phyloP scores from a whole-genome alignment of 305 asterid genomes.

The Solanum hybrid region DNA sequence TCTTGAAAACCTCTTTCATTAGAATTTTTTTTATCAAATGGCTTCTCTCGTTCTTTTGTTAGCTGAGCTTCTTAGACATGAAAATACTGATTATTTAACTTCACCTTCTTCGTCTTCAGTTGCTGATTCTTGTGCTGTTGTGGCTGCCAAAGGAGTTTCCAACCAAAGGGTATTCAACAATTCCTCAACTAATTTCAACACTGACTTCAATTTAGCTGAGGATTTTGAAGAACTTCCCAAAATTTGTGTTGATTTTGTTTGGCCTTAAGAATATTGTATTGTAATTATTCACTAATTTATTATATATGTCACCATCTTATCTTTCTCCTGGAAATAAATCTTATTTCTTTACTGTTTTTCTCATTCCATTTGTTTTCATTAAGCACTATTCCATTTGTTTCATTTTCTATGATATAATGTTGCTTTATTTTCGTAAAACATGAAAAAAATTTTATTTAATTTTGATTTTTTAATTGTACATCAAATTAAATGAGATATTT shows the following conservation, averaged over 20 bases:
- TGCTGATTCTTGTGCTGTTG: neutral
- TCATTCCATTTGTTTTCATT: neutral
- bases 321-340: neutral
- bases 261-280: conserved; percentile 19
- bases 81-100: conserved; percentile 27
- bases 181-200: neutral
- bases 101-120: conserved; percentile 8
- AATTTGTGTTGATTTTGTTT: conserved; percentile 44
- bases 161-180: conserved; percentile 7
- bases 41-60: conserved; percentile 61
- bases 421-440: neutral
- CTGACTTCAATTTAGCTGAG: conserved; percentile 15
- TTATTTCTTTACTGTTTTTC: neutral
- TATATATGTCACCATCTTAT: neutral
- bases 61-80: conserved; percentile 48
- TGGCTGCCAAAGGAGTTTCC: conserved; percentile 7
- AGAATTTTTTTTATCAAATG: conserved; percentile 14
- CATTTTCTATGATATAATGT: no score
- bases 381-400: neutral
- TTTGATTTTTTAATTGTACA: neutral
- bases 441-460: no score
- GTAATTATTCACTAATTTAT: neutral
- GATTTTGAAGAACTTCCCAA: conserved; percentile 32
- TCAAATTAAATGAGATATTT: no score
- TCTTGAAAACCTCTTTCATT: neutral